These are phyloP conservation scores for Pythium biforme DNA, from an alignment of 352 stramenopile species.

Conservation along the genomic window DNA sequence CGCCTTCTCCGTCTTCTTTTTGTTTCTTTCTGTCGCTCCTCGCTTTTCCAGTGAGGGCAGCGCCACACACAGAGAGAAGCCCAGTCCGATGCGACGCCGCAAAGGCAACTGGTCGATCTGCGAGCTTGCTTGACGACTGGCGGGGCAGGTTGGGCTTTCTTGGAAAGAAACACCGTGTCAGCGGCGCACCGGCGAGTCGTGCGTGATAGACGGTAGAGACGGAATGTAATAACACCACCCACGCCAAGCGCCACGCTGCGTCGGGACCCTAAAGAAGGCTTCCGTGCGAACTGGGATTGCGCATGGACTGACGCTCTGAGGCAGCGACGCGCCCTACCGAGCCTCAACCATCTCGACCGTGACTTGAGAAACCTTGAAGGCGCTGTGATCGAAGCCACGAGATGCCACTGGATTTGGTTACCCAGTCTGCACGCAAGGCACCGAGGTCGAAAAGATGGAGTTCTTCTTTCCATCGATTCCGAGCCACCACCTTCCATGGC, in stretches of 20 bases:
- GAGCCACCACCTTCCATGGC: background rate
- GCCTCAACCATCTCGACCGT: background rate
- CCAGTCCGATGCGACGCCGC: background rate
- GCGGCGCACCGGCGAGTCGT: background rate
- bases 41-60: background rate
- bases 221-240: too few relatives aligned
- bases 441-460: too few relatives aligned
- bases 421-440: background rate
- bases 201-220: background rate
- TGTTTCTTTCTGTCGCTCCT: slow-evolving; percentile 1
- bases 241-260: too few relatives aligned
- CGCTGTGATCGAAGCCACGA: background rate
- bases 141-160: background rate
- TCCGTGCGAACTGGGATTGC: background rate
- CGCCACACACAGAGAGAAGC: background rate
- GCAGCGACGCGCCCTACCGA: too few relatives aligned
- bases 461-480: slow-evolving; percentile 14
- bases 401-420: background rate
- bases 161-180: background rate
- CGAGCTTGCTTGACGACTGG: background rate
- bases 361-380: background rate
- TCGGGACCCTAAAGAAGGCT: too few relatives aligned
- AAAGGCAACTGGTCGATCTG: too few relatives aligned
- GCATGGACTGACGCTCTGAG: background rate
- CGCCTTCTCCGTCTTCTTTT: background rate